Percentiles rank a stretch among this genome's conserved stretches.
Evolutionary conservation across 2,329 filamentous ascomycete species (phyloP).

Genomic region (Gliomastix tumulicola): DNA sequence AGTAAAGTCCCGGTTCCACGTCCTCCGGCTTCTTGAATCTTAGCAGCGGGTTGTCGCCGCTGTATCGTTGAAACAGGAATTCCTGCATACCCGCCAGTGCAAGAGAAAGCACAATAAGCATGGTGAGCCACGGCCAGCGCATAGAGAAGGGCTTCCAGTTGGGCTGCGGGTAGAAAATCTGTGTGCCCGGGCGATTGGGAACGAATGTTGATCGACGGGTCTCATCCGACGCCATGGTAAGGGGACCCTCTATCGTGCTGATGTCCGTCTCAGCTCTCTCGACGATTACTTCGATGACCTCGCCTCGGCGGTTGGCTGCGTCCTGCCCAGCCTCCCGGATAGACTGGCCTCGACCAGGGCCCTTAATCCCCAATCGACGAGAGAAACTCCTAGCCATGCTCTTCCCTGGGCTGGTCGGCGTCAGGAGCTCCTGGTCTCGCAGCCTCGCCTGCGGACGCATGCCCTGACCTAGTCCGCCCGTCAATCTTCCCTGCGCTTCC

Average conservation of each 20-base stretch:
- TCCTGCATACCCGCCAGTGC: slow-evolving; percentile 46
- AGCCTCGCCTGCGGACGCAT: slow-evolving; percentile 40
- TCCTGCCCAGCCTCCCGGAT: slow-evolving; percentile 45
- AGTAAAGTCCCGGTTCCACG: slow-evolving; percentile 45
- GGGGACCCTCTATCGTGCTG: slow-evolving; percentile 41
- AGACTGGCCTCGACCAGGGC: slow-evolving; percentile 28
- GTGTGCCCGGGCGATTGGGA: slow-evolving; percentile 19
- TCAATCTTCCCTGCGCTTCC: slow-evolving; percentile 48
- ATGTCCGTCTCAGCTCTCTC: slow-evolving; percentile 27
- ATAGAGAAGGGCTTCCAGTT: slow-evolving; percentile 63
- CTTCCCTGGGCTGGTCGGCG: slow-evolving; percentile 18
- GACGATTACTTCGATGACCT: slow-evolving; percentile 53
- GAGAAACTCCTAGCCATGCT: slow-evolving; percentile 28
- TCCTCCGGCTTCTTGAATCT: slow-evolving; percentile 42
- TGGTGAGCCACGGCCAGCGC: slow-evolving; percentile 51
- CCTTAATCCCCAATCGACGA: slow-evolving; percentile 10
- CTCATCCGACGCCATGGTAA: slow-evolving; percentile 14
- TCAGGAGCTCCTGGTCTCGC: slow-evolving; percentile 41
- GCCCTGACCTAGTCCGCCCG: slow-evolving; percentile 51
- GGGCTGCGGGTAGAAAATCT: slow-evolving; percentile 54
- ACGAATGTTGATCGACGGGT: slow-evolving; percentile 30
- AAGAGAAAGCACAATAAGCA: slow-evolving; percentile 47
- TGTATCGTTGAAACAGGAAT: slow-evolving; percentile 44
- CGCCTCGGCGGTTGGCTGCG: slow-evolving; percentile 52
- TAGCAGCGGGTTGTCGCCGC: slow-evolving; percentile 32